phyloP scores from a whole-genome alignment of 148 eudicot species.

The Nepenthes gracilis region DNA sequence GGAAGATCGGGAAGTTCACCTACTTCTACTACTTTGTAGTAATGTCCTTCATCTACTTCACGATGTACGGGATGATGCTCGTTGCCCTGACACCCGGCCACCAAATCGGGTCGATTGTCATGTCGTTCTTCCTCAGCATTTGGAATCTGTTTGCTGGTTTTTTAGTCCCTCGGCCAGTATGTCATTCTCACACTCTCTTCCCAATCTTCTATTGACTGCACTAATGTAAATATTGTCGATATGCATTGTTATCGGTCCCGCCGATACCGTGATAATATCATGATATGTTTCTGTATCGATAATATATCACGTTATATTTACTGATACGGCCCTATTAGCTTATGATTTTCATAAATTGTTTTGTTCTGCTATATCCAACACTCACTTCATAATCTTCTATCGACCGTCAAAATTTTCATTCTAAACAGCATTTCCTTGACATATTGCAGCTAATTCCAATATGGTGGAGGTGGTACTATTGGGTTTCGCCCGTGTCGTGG shows the following conservation, averaged over 20 bases:
- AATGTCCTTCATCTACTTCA: slow-evolving; percentile 48
- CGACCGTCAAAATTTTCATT: no score
- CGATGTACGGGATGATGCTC: slow-evolving; percentile 75
- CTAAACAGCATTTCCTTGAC: neutral
- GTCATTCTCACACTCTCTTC: neutral
- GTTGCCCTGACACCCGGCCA: slow-evolving; percentile 55
- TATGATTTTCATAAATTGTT: no score
- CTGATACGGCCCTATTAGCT: no score
- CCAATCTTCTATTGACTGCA: neutral
- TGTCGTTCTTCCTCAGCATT: slow-evolving; percentile 55
- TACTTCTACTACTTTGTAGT: slow-evolving; percentile 53
- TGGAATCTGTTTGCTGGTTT: slow-evolving; percentile 81
- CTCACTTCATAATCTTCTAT: neutral
- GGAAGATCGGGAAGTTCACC: slow-evolving; percentile 34
- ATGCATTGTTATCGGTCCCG: no score
- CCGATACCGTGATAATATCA: no score
- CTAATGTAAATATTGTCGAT: no score
- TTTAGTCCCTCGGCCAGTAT: slow-evolving; percentile 49
- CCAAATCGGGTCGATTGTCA: slow-evolving; percentile 42
- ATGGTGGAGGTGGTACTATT: slow-evolving; percentile 92
- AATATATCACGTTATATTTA: no score
- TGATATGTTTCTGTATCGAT: no score
- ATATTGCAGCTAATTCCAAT: slow-evolving; percentile 54
- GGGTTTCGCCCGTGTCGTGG: slow-evolving; percentile 67
- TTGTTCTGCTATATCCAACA: no score